Conservation (phyloP, 2,329 filamentous ascomycete species). For the Clarireedia paspali region DNA sequence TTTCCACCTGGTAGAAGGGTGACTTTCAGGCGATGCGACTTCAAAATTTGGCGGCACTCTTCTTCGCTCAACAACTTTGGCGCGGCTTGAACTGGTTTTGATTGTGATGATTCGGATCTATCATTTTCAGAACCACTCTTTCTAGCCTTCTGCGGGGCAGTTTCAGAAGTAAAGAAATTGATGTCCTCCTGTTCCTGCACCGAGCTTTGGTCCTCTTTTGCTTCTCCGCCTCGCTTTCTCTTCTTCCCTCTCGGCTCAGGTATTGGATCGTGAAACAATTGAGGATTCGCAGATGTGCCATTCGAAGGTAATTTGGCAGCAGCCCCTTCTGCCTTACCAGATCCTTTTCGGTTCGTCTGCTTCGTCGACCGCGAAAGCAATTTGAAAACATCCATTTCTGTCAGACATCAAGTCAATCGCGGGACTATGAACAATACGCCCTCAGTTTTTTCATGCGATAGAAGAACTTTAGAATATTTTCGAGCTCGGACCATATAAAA, state of each 20-base stretch:
- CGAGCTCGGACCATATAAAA: neutral
- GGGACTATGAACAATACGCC: neutral
- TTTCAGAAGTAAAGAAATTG: constrained; percentile 52
- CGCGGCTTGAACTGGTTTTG: constrained; percentile 3
- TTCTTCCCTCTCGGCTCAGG: constrained; percentile 39
- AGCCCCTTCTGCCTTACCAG: constrained; percentile 26
- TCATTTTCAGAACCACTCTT: constrained; percentile 16
- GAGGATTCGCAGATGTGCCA: constrained; percentile 56
- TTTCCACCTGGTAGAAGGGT: constrained; percentile 57
- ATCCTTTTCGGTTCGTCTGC: constrained; percentile 31
- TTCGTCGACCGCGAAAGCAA: constrained; percentile 65
- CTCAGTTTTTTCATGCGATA: neutral
- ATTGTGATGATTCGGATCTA: constrained; percentile 2
- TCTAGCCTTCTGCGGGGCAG: constrained; percentile 19
- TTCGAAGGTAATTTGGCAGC: constrained; percentile 52
- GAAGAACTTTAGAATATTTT: neutral
- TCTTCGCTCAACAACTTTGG: constrained; percentile 49
- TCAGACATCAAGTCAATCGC: neutral
- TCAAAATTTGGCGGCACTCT: constrained; percentile 66
- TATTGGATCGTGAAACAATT: constrained; percentile 57
- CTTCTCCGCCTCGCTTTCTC: constrained; percentile 43
- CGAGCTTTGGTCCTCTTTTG: constrained; percentile 30
- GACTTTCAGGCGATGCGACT: constrained; percentile 77
- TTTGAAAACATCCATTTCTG: constrained; percentile 55
- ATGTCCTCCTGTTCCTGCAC: constrained; percentile 30